Evolutionary conservation across 345 rosid genomes (phyloP).

Genomic region (Hibiscus mutabilis): DNA sequence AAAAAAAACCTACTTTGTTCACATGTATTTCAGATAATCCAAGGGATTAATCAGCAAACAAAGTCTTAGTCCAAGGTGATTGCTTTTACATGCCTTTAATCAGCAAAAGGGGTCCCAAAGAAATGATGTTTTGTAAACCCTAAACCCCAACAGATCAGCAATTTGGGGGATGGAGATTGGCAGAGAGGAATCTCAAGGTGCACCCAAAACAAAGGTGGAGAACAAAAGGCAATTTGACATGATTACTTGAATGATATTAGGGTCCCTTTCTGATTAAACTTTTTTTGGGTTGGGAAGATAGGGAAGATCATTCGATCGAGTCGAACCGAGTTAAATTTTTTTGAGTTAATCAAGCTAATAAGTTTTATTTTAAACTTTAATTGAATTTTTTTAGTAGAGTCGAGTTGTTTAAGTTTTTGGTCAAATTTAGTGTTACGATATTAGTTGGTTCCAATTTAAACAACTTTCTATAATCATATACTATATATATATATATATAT

Average conservation of each 20-base stretch:
- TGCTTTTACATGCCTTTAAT: background rate
- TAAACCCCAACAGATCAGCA: background rate
- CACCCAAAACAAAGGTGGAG: constrained; percentile 38
- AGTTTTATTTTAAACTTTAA: no score
- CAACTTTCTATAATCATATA: no score
- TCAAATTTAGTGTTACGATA: no score
- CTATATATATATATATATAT: no score
- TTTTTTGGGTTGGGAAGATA: constrained; percentile 23
- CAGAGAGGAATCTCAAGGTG: constrained; percentile 39
- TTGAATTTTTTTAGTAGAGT: no score
- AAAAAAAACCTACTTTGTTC: background rate
- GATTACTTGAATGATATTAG: constrained; percentile 65
- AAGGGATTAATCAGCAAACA: background rate
- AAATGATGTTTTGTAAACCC: background rate
- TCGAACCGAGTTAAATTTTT: no score
- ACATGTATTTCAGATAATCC: background rate
- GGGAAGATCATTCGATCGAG: no score
- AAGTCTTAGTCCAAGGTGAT: background rate
- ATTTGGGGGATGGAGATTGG: no score
- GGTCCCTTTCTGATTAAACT: constrained; percentile 39
- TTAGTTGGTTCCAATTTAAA: no score
- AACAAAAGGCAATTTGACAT: constrained; percentile 43
- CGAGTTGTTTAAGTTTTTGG: no score
- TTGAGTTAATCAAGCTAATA: no score
- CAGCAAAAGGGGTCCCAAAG: background rate